phyloP scores from a whole-genome alignment of 345 rosid genomes.

The Triadica sebifera region DNA sequence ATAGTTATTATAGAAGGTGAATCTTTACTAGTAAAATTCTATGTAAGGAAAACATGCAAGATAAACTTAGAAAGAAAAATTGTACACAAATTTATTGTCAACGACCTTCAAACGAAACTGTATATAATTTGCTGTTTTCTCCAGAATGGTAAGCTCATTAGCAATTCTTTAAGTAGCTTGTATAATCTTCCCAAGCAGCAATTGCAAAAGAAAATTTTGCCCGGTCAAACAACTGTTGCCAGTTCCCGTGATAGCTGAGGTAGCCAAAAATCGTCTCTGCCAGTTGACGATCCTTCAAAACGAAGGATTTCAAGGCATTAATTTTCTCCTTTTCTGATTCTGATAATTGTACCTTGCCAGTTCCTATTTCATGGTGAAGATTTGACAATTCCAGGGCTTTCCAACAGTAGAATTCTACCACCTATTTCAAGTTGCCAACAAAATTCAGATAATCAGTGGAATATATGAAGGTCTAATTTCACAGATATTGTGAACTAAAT shows the following conservation, averaged over 20 bases:
- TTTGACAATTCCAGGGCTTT: slow-evolving; percentile 36
- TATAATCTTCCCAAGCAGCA: slow-evolving; percentile 49
- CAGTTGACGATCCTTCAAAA: slow-evolving; percentile 39
- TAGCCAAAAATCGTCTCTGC: slow-evolving; percentile 33
- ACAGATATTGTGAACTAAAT: neutral
- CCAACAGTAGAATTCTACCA: slow-evolving; percentile 64
- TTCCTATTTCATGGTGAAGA: slow-evolving; percentile 12
- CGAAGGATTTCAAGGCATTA: slow-evolving; percentile 30
- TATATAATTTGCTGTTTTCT: slow-evolving; percentile 43
- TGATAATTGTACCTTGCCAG: slow-evolving; percentile 33
- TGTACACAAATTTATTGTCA: neutral
- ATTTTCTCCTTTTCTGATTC: slow-evolving; percentile 42
- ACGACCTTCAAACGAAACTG: slow-evolving; percentile 2
- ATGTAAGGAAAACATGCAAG: no score
- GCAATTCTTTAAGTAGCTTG: slow-evolving; percentile 41
- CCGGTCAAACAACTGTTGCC: slow-evolving; percentile 36
- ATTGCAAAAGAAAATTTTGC: slow-evolving; percentile 38
- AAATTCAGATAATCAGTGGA: neutral
- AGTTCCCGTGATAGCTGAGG: slow-evolving; percentile 10
- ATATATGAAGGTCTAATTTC: neutral
- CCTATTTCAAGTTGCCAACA: slow-evolving; percentile 36
- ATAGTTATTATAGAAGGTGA: no score
- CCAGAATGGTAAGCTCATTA: slow-evolving; percentile 64
- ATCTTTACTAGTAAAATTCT: no score
- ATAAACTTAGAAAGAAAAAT: no score